Evolutionary conservation across 345 rosid species (phyloP).

Genomic region (Acer campestre): DNA sequence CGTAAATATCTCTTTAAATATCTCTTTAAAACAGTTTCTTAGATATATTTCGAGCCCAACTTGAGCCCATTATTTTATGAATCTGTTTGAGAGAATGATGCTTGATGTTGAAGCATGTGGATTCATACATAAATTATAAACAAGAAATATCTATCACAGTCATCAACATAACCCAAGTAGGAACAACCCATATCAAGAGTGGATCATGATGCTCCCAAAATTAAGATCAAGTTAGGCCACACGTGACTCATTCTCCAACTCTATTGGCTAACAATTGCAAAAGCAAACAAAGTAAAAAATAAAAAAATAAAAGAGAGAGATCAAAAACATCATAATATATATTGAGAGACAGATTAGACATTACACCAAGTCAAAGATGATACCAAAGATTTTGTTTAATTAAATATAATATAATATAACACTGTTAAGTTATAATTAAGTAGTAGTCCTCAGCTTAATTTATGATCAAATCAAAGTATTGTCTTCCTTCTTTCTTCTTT

Average conservation of each 20-base stretch:
- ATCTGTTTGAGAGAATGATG: background rate
- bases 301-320: background rate
- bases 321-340: conserved; percentile 1
- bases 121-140: background rate
- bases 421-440: conserved; percentile 1
- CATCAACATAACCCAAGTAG: conserved; percentile 7
- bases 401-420: background rate
- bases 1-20: too few species aligned
- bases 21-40: too few species aligned
- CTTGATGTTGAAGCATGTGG: background rate
- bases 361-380: conserved; percentile 38
- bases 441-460: too few species aligned
- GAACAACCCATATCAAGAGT: conserved; percentile 20
- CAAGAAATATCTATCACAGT: background rate
- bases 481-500: conserved; percentile 23
- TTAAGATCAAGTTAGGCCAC: conserved; percentile 20
- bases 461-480: conserved; percentile 14
- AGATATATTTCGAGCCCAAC: too few species aligned
- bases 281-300: conserved; percentile 1
- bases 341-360: conserved; percentile 27
- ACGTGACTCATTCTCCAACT: conserved; percentile 21
- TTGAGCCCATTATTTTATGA: too few species aligned
- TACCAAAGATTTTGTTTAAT: conserved; percentile 29
- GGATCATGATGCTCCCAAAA: conserved; percentile 29
- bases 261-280: conserved; percentile 36